These are phyloP conservation scores for Allomyces macrogynus DNA, from an alignment of 192 early-diverging fungal genomes.

Conservation along the genomic window DNA sequence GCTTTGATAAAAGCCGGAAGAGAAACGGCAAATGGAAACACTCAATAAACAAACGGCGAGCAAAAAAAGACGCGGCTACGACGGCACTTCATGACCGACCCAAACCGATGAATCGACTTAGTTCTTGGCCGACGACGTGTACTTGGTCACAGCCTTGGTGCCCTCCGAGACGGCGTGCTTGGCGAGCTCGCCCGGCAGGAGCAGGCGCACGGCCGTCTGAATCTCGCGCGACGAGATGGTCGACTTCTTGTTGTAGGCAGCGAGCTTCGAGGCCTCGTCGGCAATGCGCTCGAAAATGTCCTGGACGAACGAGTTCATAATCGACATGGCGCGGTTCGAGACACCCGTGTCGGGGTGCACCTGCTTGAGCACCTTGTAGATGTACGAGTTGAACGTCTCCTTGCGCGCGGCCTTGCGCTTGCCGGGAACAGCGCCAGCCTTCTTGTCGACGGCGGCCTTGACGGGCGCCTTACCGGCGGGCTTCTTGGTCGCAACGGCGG, in stretches of 20 bases:
- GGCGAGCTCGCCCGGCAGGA: slow-evolving; percentile 83
- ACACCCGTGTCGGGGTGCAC: slow-evolving; percentile 93
- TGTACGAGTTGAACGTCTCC: slow-evolving; percentile 85
- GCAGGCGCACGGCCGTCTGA: slow-evolving; percentile 51
- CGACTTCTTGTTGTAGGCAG: slow-evolving; percentile 84
- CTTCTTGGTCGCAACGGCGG: slow-evolving; percentile 10
- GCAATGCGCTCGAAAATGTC: slow-evolving; percentile 96
- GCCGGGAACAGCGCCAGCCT: slow-evolving; percentile 1
- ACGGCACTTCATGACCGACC: neutral
- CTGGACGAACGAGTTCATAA: slow-evolving; percentile 90
- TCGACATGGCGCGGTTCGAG: slow-evolving; percentile 91
- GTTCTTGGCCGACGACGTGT: slow-evolving; percentile 44
- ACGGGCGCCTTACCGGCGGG: slow-evolving; percentile 13
- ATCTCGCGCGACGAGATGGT: slow-evolving; percentile 93
- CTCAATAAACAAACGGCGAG: too few species aligned
- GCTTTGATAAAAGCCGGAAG: neutral
- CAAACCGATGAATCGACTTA: neutral
- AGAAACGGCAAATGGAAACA: neutral
- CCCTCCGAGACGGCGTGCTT: slow-evolving; percentile 96
- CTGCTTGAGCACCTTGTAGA: slow-evolving; percentile 95
- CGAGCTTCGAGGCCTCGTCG: slow-evolving; percentile 58
- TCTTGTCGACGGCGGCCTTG: slow-evolving; percentile 20
- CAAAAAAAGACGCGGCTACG: neutral
- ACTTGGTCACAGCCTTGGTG: slow-evolving; percentile 96
- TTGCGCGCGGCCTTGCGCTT: slow-evolving; percentile 50